Conservation (phyloP, 139 green algal species). For the Chlorella sp. region DNA sequence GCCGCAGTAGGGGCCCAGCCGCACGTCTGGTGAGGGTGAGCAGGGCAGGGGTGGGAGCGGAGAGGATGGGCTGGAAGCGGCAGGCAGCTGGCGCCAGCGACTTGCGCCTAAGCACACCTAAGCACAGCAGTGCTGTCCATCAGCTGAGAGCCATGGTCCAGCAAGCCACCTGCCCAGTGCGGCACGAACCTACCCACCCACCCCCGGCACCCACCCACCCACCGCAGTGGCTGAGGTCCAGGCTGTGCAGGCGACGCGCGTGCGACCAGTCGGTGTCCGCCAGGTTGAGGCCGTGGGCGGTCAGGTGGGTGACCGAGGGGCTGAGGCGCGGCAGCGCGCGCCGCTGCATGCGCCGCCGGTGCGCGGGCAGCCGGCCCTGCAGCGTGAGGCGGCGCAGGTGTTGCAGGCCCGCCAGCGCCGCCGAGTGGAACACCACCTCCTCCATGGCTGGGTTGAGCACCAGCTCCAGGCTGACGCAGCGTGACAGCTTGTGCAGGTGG, state of each 20-base stretch:
- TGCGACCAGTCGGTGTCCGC: constrained; percentile 15
- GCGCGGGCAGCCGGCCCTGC: constrained; percentile 9
- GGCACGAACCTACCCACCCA: not conserved
- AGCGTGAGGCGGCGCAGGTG: constrained; percentile 27
- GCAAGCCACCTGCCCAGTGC: not conserved
- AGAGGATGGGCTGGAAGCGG: not conserved
- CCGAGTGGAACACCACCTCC: constrained; percentile 26
- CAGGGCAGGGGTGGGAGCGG: not conserved
- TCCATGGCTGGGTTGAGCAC: constrained; percentile 23
- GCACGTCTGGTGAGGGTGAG: not conserved
- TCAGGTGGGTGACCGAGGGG: constrained; percentile 6
- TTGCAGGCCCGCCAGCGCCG: constrained; percentile 14
- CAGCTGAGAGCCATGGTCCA: too few species aligned
- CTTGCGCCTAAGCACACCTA: not conserved
- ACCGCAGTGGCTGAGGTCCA: constrained; percentile 24
- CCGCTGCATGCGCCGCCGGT: constrained; percentile 20
- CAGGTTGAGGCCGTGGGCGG: constrained; percentile 24
- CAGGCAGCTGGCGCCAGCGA: not conserved
- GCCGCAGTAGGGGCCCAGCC: constrained; percentile 28
- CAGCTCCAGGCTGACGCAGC: constrained; percentile 23
- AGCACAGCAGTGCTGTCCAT: not conserved
- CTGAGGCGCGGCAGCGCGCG: constrained; percentile 15
- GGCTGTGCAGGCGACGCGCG: not conserved
- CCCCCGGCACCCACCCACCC: not conserved
- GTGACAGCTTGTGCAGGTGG: constrained; percentile 19